These are phyloP conservation scores for Orobanche coerulescens DNA, from an alignment of 257 asterid genomes.

Conservation along the genomic window DNA sequence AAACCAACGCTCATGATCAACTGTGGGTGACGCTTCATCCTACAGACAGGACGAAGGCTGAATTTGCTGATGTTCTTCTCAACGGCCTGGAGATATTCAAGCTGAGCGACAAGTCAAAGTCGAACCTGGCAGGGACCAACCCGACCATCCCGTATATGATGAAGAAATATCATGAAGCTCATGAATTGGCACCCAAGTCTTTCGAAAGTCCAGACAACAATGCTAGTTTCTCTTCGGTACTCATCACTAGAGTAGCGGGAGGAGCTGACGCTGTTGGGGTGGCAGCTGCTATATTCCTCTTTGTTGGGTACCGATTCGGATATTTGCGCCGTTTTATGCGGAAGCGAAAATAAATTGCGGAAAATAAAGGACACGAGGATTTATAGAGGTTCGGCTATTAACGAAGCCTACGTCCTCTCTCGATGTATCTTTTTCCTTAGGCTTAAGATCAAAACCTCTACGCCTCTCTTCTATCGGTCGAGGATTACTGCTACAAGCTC, in stretches of 20 bases:
- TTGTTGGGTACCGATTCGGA: too few relatives aligned
- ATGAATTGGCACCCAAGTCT: constrained; percentile 21
- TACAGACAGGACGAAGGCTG: constrained; percentile 15
- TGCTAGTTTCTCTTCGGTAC: constrained; percentile 16
- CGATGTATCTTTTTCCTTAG: too few relatives aligned
- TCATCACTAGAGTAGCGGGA: constrained; percentile 70
- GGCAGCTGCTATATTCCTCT: constrained; percentile 47
- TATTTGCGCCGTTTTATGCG: too few relatives aligned
- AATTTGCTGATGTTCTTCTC: constrained; percentile 47
- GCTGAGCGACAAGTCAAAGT: constrained; percentile 37
- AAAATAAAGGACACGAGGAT: too few relatives aligned
- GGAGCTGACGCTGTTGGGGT: constrained; percentile 74
- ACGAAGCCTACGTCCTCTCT: too few relatives aligned
- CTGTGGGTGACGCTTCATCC: constrained; percentile 66
- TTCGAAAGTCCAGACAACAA: constrained; percentile 4
- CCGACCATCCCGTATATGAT: constrained; percentile 72
- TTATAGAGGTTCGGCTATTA: too few relatives aligned
- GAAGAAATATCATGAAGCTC: constrained; percentile 41
- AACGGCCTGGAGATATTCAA: constrained; percentile 86
- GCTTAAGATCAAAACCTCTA: too few relatives aligned
- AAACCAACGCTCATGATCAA: constrained; percentile 20
- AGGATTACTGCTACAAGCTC: too few relatives aligned
- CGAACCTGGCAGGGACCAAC: constrained; percentile 71
- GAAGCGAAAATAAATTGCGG: too few relatives aligned
- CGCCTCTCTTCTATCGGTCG: too few relatives aligned